Conservation (phyloP, 345 rosid genomes). For the Geranium rotundifolium region DNA sequence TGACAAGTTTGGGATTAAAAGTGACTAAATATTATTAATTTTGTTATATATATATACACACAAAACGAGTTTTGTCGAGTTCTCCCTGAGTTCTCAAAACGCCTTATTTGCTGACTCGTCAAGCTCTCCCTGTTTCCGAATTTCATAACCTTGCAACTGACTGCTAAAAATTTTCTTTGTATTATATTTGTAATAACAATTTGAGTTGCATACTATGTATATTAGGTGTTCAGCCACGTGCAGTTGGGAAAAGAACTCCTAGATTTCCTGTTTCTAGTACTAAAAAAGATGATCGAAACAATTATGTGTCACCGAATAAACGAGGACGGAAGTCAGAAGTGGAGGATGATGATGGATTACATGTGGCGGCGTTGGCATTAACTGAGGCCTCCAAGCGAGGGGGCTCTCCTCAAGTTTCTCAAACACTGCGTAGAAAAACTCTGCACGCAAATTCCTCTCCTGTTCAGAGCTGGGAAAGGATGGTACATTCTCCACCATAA, state of each 20-base stretch:
- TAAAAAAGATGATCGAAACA: constrained; percentile 41
- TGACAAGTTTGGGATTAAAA: too few species aligned
- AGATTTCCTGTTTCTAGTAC: constrained; percentile 66
- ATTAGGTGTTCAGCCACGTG: constrained; percentile 64
- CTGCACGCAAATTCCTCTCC: constrained; percentile 39
- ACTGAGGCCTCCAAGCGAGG: constrained; percentile 54
- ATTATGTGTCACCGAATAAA: constrained; percentile 29
- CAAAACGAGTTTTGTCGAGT: too few species aligned
- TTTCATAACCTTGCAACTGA: not conserved
- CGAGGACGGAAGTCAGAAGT: constrained; percentile 36
- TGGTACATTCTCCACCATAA: constrained; percentile 30
- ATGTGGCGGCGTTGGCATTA: constrained; percentile 60
- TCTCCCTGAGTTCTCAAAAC: too few species aligned
- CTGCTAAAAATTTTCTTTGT: not conserved
- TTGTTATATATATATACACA: too few species aligned
- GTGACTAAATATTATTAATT: too few species aligned
- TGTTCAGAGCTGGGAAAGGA: constrained; percentile 49
- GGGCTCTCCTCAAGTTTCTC: constrained; percentile 55
- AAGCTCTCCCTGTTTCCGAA: too few species aligned
- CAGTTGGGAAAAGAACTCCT: constrained; percentile 93
- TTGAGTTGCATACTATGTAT: constrained; percentile 12
- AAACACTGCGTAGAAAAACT: constrained; percentile 28
- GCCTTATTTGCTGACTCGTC: too few species aligned
- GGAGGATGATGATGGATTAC: constrained; percentile 58
- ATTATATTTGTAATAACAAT: not conserved